Evolutionary conservation across 805 yeast species (phyloP).

Genomic region (Teunomyces gatunensis): DNA sequence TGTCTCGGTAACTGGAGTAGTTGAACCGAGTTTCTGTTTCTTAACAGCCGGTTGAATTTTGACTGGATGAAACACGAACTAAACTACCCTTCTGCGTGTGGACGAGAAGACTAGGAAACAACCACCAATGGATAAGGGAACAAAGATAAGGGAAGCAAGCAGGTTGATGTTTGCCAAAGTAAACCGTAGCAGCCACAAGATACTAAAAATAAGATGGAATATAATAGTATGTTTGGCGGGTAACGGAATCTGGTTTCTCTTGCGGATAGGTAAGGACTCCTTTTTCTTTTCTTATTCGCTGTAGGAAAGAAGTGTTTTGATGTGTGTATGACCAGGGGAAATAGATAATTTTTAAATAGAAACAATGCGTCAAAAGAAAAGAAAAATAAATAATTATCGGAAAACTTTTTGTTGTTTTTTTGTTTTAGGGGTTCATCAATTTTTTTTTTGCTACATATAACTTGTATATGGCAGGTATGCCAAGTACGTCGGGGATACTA

Average conservation of each 20-base stretch:
- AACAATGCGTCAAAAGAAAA: background rate
- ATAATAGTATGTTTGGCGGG: too few relatives aligned
- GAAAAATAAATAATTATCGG: background rate
- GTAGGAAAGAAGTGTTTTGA: background rate
- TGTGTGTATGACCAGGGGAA: background rate
- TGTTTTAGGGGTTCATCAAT: background rate
- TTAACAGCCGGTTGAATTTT: background rate
- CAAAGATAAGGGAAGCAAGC: background rate
- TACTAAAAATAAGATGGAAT: background rate
- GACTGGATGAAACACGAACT: background rate
- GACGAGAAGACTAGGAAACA: slow-evolving; percentile 1
- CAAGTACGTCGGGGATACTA: background rate
- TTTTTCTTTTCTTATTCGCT: background rate
- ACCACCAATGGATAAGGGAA: background rate
- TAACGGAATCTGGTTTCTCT: background rate
- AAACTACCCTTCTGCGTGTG: background rate
- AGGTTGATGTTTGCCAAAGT: background rate
- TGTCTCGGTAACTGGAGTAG: background rate
- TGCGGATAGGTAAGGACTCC: background rate
- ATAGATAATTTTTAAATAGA: background rate
- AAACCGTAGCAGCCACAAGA: background rate
- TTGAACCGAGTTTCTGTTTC: background rate
- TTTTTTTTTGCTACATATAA: background rate
- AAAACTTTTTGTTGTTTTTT: background rate
- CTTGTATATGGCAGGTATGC: background rate